Evolutionary conservation across 257 asterid genomes (phyloP).

Genomic region (Solanum pimpinellifolium): DNA sequence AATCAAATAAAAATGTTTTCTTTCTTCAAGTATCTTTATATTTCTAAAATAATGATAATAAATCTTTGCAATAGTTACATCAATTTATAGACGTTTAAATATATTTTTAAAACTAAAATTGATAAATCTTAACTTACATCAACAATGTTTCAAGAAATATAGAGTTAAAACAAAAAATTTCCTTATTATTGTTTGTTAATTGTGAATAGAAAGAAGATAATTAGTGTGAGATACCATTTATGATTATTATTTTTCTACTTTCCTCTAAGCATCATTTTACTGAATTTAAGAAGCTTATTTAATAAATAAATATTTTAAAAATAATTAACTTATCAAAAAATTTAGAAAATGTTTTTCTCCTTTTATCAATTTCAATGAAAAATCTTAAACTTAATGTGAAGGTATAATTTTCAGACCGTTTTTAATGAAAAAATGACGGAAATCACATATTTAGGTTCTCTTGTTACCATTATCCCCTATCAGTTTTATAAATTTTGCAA

Average conservation of each 20-base stretch:
- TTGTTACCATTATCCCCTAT: too few species aligned
- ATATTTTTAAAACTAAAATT: too few species aligned
- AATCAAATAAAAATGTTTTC: too few species aligned
- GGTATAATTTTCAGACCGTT: not conserved
- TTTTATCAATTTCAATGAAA: not conserved
- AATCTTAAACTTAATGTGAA: not conserved
- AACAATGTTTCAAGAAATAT: too few species aligned
- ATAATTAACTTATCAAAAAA: not conserved
- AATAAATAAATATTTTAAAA: not conserved
- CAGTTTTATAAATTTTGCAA: too few species aligned
- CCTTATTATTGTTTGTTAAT: not conserved
- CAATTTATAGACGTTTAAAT: not conserved
- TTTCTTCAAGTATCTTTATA: too few species aligned
- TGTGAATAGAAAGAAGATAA: not conserved
- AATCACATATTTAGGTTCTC: too few species aligned
- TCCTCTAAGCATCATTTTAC: not conserved
- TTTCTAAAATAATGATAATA: too few species aligned
- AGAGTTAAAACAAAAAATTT: not conserved
- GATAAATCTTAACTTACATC: too few species aligned
- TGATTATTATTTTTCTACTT: not conserved
- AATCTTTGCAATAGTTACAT: not conserved
- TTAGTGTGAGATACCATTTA: not conserved
- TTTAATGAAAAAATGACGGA: too few species aligned
- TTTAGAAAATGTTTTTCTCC: not conserved
- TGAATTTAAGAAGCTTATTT: not conserved